Percentiles rank a stretch among this genome's conserved stretches.
These are phyloP conservation scores for Aspergillus biplanus DNA, from an alignment of 495 filamentous ascomycete species.

Conservation along the genomic window DNA sequence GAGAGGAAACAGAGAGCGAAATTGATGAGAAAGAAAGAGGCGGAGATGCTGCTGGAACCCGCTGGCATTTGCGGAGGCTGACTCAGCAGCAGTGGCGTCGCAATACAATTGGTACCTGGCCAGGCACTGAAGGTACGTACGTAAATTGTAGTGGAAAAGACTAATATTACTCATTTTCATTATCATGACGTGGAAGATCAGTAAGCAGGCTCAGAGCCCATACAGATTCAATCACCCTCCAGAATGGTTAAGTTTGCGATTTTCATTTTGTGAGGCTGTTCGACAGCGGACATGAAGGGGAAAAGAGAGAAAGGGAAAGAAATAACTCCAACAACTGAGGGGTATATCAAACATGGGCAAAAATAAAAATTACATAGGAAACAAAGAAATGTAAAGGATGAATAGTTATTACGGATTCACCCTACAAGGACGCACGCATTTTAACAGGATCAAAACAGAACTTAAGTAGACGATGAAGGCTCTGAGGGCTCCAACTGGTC, in stretches of 20 bases:
- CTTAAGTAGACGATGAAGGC: not conserved
- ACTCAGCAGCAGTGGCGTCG: constrained; percentile 24
- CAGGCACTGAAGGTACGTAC: not conserved
- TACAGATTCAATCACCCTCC: no score
- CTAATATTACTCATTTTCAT: no score
- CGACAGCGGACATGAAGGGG: not conserved
- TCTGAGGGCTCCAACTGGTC: not conserved
- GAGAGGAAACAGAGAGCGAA: not conserved
- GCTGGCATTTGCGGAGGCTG: constrained; percentile 43
- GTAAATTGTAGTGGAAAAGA: not conserved
- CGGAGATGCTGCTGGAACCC: constrained; percentile 32
- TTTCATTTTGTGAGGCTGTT: not conserved
- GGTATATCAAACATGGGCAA: constrained; percentile 31
- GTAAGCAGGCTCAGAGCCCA: no score
- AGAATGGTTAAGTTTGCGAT: not conserved
- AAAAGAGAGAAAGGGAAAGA: constrained; percentile 1
- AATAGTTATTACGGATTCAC: no score
- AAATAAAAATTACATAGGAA: constrained; percentile 1
- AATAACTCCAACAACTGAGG: constrained; percentile 25
- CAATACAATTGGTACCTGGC: not conserved
- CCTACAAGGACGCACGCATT: no score
- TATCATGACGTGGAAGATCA: no score
- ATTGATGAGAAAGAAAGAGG: constrained; percentile 14
- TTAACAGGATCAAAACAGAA: not conserved
- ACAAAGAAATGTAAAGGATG: not conserved